A percentile compares a stretch with the other conserved stretches of the same genome.
Evolutionary conservation across 257 asterid genomes (phyloP).

Genomic region (Solanum peruvianum): DNA sequence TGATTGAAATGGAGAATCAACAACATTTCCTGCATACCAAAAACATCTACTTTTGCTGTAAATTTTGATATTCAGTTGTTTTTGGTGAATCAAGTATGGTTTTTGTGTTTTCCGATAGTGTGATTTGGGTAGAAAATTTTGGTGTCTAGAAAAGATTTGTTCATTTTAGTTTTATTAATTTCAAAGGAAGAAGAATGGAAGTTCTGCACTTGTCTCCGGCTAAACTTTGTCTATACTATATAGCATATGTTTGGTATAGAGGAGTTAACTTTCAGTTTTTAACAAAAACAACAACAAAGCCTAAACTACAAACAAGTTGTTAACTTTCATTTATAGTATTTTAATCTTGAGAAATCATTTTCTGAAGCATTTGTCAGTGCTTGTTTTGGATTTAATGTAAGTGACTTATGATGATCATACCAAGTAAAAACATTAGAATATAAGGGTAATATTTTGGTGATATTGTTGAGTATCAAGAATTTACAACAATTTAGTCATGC

Average conservation of each 20-base stretch:
- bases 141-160: not conserved
- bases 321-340: not conserved
- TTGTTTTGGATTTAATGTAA: not conserved
- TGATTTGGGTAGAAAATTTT: not conserved
- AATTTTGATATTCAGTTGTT: not conserved
- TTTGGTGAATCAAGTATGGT: not conserved
- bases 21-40: not conserved
- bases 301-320: not conserved
- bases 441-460: not conserved
- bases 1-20: not conserved
- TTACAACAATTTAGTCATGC: not conserved
- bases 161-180: not conserved
- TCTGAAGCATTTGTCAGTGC: not conserved
- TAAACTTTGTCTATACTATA: not conserved
- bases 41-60: not conserved
- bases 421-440: not conserved
- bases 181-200: not conserved
- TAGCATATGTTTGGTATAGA: not conserved
- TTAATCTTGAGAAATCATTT: not conserved
- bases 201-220: not conserved
- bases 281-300: not conserved
- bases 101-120: not conserved
- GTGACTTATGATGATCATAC: not conserved
- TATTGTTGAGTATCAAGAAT: not conserved
- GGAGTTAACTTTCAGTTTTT: not conserved